Percentiles rank a stretch among this genome's conserved stretches.
Evolutionary conservation across 176 grass and related monocot species (phyloP).

Genomic region (Phoenix roebelenii): DNA sequence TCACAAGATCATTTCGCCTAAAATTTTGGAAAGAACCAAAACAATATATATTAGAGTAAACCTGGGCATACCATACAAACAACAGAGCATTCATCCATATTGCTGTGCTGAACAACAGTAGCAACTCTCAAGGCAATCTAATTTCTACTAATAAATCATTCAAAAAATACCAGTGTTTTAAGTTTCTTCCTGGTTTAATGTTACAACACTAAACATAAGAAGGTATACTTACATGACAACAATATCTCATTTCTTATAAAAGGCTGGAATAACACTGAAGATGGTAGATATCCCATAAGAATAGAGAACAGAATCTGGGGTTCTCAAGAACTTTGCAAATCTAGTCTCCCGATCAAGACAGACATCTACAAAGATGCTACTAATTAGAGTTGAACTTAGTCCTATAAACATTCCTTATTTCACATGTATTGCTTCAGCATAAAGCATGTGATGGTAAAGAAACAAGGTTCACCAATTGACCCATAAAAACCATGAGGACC

Average conservation of each 20-base stretch:
- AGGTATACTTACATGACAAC: constrained; percentile 74
- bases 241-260: constrained; percentile 96
- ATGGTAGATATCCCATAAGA: constrained; percentile 96
- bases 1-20: too few species aligned
- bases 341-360: constrained; percentile 89
- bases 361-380: constrained; percentile 60
- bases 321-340: constrained; percentile 80
- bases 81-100: too few species aligned
- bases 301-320: constrained; percentile 83
- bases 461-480: constrained; percentile 57
- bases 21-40: too few species aligned
- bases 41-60: too few species aligned
- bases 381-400: not conserved
- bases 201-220: not conserved
- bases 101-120: too few species aligned
- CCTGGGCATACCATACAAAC: too few species aligned
- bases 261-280: constrained; percentile 95
- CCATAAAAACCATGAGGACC: constrained; percentile 95
- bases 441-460: constrained; percentile 1
- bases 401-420: not conserved
- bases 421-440: not conserved
- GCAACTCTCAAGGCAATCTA: too few species aligned
- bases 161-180: too few species aligned
- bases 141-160: too few species aligned
- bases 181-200: too few species aligned